A percentile compares a stretch with the other conserved stretches of the same genome.
Conservation (phyloP, 2,329 filamentous ascomycete genomes). For the Apiospora hydei region DNA sequence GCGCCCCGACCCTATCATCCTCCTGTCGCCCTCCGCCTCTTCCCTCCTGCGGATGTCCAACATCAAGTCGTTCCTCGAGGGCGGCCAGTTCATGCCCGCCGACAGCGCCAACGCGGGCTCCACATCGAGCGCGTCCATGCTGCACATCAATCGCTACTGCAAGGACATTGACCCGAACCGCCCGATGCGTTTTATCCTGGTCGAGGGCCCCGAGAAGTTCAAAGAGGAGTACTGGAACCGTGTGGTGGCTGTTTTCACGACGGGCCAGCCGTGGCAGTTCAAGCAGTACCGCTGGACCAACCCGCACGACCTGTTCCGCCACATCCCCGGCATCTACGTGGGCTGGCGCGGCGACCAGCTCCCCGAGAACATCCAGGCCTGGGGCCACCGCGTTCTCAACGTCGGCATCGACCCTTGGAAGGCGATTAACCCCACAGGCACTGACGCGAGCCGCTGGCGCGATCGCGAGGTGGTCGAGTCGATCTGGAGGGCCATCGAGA, state of each 20-base stretch:
- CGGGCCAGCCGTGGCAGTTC: constrained; percentile 98
- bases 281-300: constrained; percentile 97
- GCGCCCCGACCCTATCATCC: constrained; percentile 85
- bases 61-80: constrained; percentile 90
- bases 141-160: constrained; percentile 83
- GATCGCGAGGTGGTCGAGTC: constrained; percentile 92
- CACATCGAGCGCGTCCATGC: constrained; percentile 75
- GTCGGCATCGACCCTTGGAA: constrained; percentile 88
- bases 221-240: constrained; percentile 98
- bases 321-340: constrained; percentile 86
- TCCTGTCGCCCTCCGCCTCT: constrained; percentile 94
- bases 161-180: constrained; percentile 73
- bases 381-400: constrained; percentile 84
- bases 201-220: constrained; percentile 92
- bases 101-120: constrained; percentile 67
- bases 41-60: constrained; percentile 95
- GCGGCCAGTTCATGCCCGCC: constrained; percentile 80
- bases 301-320: constrained; percentile 86
- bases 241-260: constrained; percentile 96
- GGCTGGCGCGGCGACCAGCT: constrained; percentile 87
- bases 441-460: constrained; percentile 72
- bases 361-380: constrained; percentile 79
- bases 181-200: constrained; percentile 91
- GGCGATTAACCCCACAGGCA: constrained; percentile 51
- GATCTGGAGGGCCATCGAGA: constrained; percentile 90